These are phyloP conservation scores for Podospora comata DNA, from an alignment of 495 filamentous ascomycete genomes.

Conservation along the genomic window DNA sequence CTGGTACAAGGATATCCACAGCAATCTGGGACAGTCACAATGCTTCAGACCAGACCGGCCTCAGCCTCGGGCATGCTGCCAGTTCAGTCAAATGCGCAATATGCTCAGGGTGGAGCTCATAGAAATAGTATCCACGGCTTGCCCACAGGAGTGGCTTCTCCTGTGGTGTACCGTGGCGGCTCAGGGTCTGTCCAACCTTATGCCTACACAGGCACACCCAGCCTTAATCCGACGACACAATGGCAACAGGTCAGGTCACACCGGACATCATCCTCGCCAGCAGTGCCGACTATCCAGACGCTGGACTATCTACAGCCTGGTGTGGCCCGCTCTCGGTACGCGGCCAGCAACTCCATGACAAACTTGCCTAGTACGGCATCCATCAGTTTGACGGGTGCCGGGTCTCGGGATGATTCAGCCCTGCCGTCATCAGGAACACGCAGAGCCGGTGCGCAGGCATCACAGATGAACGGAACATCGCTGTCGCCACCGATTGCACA, in stretches of 20 bases:
- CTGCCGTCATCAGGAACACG: slow-evolving; percentile 28
- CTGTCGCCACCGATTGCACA: slow-evolving; percentile 38
- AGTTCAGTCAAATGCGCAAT: slow-evolving; percentile 54
- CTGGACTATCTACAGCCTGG: slow-evolving; percentile 42
- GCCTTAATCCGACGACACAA: slow-evolving; percentile 54
- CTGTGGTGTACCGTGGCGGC: slow-evolving; percentile 66
- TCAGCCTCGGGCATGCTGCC: slow-evolving; percentile 65
- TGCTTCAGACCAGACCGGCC: slow-evolving; percentile 74
- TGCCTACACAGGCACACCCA: slow-evolving; percentile 76
- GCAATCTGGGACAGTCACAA: slow-evolving; percentile 73
- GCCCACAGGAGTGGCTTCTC: slow-evolving; percentile 45
- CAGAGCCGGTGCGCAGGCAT: slow-evolving; percentile 29
- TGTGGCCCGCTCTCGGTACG: slow-evolving; percentile 53
- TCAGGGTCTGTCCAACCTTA: slow-evolving; percentile 76
- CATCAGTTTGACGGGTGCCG: slow-evolving; percentile 14
- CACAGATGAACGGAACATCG: slow-evolving; percentile 30
- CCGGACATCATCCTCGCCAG: slow-evolving; percentile 63
- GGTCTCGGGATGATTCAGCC: slow-evolving; percentile 36
- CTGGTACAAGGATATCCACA: slow-evolving; percentile 87
- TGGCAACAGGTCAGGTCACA: slow-evolving; percentile 68
- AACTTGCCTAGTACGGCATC: slow-evolving; percentile 34
- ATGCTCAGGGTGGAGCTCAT: slow-evolving; percentile 50
- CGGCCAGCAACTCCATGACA: slow-evolving; percentile 57
- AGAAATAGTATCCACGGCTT: slow-evolving; percentile 62
- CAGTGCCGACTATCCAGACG: slow-evolving; percentile 53